Evolutionary conservation across 2,329 filamentous ascomycete genomes (phyloP).

Genomic region (Coniella vitis): DNA sequence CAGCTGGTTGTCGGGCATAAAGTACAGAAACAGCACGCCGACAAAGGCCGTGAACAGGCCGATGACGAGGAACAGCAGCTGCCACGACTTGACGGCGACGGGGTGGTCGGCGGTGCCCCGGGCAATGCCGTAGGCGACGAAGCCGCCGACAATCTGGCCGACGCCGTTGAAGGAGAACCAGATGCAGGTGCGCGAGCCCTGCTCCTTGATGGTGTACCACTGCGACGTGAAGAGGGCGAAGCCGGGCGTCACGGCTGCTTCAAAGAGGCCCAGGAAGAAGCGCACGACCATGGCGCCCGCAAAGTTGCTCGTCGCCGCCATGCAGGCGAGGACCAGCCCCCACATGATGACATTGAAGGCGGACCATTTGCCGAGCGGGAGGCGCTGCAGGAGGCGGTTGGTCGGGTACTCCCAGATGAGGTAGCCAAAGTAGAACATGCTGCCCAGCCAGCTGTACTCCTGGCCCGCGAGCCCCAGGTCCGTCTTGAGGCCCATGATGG

Average conservation of each 20-base stretch:
- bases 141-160: conserved; percentile 33
- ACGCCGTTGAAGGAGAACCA: conserved; percentile 56
- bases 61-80: conserved; percentile 51
- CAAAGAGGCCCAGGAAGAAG: conserved; percentile 62
- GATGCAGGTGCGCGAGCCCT: conserved; percentile 54
- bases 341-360: conserved; percentile 58
- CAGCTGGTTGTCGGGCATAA: conserved; percentile 37
- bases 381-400: conserved; percentile 53
- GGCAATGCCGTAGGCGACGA: conserved; percentile 34
- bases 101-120: conserved; percentile 39
- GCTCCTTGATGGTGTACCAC: conserved; percentile 67
- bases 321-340: conserved; percentile 51
- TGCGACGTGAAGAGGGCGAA: conserved; percentile 62
- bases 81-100: conserved; percentile 53
- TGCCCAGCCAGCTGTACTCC: conserved; percentile 49
- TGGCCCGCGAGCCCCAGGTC: conserved; percentile 56
- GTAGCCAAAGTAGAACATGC: conserved; percentile 34
- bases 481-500: conserved; percentile 44
- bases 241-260: conserved; percentile 61
- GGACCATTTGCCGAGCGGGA: conserved; percentile 61
- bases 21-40: conserved; percentile 41
- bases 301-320: conserved; percentile 56
- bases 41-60: conserved; percentile 44
- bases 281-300: conserved; percentile 56
- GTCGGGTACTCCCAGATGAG: conserved; percentile 60